These are phyloP conservation scores for Phytophthora hybrid DNA, from an alignment of 352 stramenopile species.

Conservation along the genomic window DNA sequence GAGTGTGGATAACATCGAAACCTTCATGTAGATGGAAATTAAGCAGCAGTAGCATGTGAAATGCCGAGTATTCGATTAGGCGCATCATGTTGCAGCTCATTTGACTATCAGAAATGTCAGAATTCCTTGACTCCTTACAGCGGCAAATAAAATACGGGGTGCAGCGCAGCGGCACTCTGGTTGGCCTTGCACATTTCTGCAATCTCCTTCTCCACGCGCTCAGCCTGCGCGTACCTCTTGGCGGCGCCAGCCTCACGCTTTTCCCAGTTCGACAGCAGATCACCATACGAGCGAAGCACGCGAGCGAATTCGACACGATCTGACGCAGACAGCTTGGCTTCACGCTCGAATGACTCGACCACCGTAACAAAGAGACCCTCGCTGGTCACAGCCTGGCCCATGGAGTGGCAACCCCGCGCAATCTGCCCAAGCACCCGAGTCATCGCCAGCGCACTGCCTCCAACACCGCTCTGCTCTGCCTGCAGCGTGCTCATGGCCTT, in stretches of 20 bases:
- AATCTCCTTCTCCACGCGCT: slow-evolving; percentile 49
- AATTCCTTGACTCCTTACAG: slow-evolving; percentile 33
- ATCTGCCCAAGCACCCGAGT: slow-evolving; percentile 74
- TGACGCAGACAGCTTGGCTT: slow-evolving; percentile 54
- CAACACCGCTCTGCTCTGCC: slow-evolving; percentile 51
- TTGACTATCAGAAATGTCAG: slow-evolving; percentile 3
- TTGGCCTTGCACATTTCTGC: slow-evolving; percentile 38
- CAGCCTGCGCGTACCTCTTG: slow-evolving; percentile 53
- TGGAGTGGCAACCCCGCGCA: slow-evolving; percentile 63
- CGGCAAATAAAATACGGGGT: slow-evolving; percentile 65
- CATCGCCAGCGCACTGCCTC: slow-evolving; percentile 63
- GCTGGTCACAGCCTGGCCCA: slow-evolving; percentile 75
- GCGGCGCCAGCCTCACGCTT: slow-evolving; percentile 55
- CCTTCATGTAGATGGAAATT: not conserved
- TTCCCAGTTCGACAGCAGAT: slow-evolving; percentile 65
- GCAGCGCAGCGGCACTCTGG: slow-evolving; percentile 42
- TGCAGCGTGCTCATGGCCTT: slow-evolving; percentile 74
- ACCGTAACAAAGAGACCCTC: slow-evolving; percentile 78
- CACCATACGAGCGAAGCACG: slow-evolving; percentile 64
- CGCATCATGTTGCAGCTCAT: slow-evolving; percentile 16
- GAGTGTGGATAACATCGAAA: not conserved
- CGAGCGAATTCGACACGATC: slow-evolving; percentile 78
- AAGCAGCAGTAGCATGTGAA: slow-evolving; percentile 1
- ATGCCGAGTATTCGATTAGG: slow-evolving; percentile 20
- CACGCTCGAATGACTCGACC: slow-evolving; percentile 75